Percentiles rank a stretch among this genome's conserved stretches.
Evolutionary conservation across 768 basidiomycete genomes (phyloP).

Genomic region (Botryobasidium botryosum): DNA sequence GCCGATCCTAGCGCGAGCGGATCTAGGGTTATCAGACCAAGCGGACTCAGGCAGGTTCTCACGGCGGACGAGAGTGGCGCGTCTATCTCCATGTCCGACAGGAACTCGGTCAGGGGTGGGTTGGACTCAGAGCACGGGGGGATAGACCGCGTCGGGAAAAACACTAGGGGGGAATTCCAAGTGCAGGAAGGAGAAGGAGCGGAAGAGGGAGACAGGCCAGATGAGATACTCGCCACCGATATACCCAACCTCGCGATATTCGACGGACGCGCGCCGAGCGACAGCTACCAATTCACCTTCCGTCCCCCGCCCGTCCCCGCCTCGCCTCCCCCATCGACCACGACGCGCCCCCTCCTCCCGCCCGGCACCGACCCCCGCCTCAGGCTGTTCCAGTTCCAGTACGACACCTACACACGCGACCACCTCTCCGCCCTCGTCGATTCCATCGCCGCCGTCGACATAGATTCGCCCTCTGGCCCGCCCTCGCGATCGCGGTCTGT

Average conservation of each 20-base stretch:
- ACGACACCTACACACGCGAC: conserved; percentile 91
- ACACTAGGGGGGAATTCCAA: too few relatives aligned
- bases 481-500: neutral
- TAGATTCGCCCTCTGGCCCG: too few relatives aligned
- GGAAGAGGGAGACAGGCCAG: conserved; percentile 13
- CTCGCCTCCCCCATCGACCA: conserved; percentile 16
- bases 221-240: conserved; percentile 35
- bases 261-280: conserved; percentile 29
- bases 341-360: conserved; percentile 28
- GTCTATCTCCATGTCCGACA: too few relatives aligned
- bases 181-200: too few relatives aligned
- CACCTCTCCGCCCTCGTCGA: conserved; percentile 90
- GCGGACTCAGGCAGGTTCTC: too few relatives aligned
- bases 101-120: too few relatives aligned
- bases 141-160: too few relatives aligned
- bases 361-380: conserved; percentile 58
- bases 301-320: conserved; percentile 39
- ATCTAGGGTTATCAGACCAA: too few relatives aligned
- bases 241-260: conserved; percentile 28
- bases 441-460: conserved; percentile 40
- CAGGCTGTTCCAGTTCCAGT: conserved; percentile 81
- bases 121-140: too few relatives aligned
- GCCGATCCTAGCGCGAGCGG: too few relatives aligned
- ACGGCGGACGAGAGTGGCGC: too few relatives aligned
- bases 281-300: conserved; percentile 60